A percentile compares a stretch with the other conserved stretches of the same genome.
Evolutionary conservation across 163 green algal species (phyloP).

Genomic region (Picocystis sp.): DNA sequence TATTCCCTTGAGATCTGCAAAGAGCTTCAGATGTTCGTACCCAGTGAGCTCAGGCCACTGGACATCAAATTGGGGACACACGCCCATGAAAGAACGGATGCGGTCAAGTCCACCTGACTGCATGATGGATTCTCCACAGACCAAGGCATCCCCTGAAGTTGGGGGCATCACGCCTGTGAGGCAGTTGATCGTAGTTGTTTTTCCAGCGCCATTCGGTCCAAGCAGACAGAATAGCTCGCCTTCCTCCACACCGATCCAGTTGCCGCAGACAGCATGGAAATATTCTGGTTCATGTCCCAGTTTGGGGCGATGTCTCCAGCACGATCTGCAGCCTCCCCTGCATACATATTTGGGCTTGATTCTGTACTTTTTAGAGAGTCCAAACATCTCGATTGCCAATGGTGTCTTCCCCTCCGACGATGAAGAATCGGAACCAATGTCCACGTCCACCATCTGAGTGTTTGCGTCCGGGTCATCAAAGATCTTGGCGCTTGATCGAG

Average conservation of each 20-base stretch:
- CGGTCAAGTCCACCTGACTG: slow-evolving; percentile 1
- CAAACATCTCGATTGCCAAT: slow-evolving; percentile 5
- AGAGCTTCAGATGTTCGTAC: slow-evolving; percentile 43
- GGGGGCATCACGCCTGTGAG: slow-evolving; percentile 52
- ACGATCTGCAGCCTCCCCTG: not conserved
- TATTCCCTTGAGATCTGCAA: slow-evolving; percentile 35
- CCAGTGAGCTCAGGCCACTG: slow-evolving; percentile 49
- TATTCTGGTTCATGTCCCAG: not conserved
- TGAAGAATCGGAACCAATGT: not conserved
- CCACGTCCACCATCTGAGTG: not conserved
- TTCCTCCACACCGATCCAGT: slow-evolving; percentile 19
- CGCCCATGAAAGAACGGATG: slow-evolving; percentile 30
- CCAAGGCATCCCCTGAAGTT: slow-evolving; percentile 34
- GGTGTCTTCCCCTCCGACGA: not conserved
- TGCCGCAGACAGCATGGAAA: slow-evolving; percentile 16
- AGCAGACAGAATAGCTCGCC: slow-evolving; percentile 51
- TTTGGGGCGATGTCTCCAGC: too few relatives aligned
- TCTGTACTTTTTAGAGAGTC: slow-evolving; percentile 4
- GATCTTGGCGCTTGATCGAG: too few relatives aligned
- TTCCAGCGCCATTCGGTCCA: slow-evolving; percentile 63
- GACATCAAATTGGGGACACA: slow-evolving; percentile 65
- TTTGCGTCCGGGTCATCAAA: too few relatives aligned
- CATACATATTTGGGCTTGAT: not conserved
- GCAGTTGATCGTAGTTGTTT: slow-evolving; percentile 75
- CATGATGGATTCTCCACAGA: slow-evolving; percentile 37